Base-by-base conservation (phyloP, 2,329 filamentous ascomycete genomes). In the Juglanconis juglandina region DNA sequence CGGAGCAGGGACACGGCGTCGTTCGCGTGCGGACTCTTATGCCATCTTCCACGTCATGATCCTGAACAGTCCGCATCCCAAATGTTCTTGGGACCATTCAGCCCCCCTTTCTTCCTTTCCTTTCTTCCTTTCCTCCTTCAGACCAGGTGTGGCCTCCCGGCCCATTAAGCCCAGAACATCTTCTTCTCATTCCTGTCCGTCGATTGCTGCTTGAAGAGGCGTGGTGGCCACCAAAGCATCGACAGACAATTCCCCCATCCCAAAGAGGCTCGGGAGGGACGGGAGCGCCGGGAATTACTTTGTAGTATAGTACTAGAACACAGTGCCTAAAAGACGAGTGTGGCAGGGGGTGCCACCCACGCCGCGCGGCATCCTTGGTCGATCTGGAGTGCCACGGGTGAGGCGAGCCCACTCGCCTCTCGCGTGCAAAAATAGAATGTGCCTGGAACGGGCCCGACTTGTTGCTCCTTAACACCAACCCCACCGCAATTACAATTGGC, bases 281-380 rank as follows among this genome's bases (percentile, higher is more conserved):
- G 60, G 60, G 53, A 62, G 60, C 58, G 56, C 60, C 60, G 60
- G 60, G 56, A 59, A 62, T 62, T 59, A 62, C 39, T 9, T 3
- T 39, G 8, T 11, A 42, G 4, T 11, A 13, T 39, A 46, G 50
- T 13, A 42, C n/a, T 53, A 41, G 49, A 59, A 62, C 60, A 62
- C 60, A 62, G 60, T 62, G 60, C 56, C 52, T 4, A 42, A 59
- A 44, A 33, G 7, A 11, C 46, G 37, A 35, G 2, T 2, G 32
- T 13, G 32, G 41, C 52, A 52, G 37, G 44, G 42, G 4, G 8
- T 5, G 24, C 39, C 39, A 42, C 39, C 39, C 39, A 10, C 52
- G 58, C 52, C 52, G 58, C 52, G 46, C 52, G 58, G 52, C 48
- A 56, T 37, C 37, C 42, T 47, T 60, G 46, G 47, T 30, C 24